These are phyloP conservation scores for Naganishia randhawae DNA, from an alignment of 768 basidiomycete genomes.

Conservation along the genomic window DNA sequence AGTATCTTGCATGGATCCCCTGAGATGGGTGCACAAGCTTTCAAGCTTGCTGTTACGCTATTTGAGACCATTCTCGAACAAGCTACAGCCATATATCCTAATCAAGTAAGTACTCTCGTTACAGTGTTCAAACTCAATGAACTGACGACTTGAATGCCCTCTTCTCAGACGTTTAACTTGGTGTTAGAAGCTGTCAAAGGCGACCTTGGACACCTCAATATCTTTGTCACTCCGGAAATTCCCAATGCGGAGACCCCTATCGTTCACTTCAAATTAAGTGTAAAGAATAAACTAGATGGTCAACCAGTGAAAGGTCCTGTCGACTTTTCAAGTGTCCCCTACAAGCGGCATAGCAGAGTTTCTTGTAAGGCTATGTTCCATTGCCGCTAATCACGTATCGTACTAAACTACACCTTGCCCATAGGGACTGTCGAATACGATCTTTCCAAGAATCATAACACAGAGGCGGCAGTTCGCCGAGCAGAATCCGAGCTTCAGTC, in stretches of 20 bases:
- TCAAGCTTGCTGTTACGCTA: slow-evolving; percentile 66
- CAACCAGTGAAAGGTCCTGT: slow-evolving; percentile 50
- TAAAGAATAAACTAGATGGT: slow-evolving; percentile 55
- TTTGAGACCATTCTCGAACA: slow-evolving; percentile 67
- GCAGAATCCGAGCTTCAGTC: slow-evolving; percentile 28
- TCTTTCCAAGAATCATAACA: slow-evolving; percentile 48
- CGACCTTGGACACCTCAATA: background rate
- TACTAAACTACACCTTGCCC: background rate
- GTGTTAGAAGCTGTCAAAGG: slow-evolving; percentile 30
- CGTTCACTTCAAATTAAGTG: slow-evolving; percentile 54
- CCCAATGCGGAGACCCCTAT: slow-evolving; percentile 27
- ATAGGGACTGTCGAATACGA: slow-evolving; percentile 66
- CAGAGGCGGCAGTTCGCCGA: slow-evolving; percentile 10
- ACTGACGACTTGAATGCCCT: background rate
- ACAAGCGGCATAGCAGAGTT: slow-evolving; percentile 27
- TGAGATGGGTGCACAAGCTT: slow-evolving; percentile 67
- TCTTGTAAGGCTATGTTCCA: slow-evolving; percentile 46
- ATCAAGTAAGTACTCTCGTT: slow-evolving; percentile 56
- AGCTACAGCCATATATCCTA: slow-evolving; percentile 61
- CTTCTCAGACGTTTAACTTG: slow-evolving; percentile 56
- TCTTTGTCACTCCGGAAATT: slow-evolving; percentile 19
- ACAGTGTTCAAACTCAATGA: background rate
- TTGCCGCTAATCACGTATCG: background rate
- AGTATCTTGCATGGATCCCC: slow-evolving; percentile 64
- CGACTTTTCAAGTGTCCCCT: slow-evolving; percentile 50